Evolutionary conservation across 2,329 filamentous ascomycete genomes (phyloP).

Genomic region (Colletotrichum cereale): DNA sequence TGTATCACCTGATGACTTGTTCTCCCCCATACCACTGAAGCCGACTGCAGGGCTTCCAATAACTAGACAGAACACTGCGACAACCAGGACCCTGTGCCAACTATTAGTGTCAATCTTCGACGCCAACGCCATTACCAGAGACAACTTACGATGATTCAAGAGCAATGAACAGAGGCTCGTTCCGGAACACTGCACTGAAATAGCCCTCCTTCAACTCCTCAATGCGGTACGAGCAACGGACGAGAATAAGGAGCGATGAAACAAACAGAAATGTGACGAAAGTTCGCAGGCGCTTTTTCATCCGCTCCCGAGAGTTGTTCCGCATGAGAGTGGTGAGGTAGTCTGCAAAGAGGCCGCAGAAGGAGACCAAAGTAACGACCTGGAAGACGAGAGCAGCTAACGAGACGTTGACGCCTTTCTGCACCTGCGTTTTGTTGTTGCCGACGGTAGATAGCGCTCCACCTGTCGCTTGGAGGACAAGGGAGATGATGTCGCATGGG

Average conservation of each 20-base stretch:
- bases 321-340: slow-evolving; percentile 52
- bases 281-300: slow-evolving; percentile 53
- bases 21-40: not conserved
- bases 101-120: not conserved
- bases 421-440: slow-evolving; percentile 39
- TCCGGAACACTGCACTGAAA: slow-evolving; percentile 59
- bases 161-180: slow-evolving; percentile 58
- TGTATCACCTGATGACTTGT: not conserved
- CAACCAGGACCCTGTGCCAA: slow-evolving; percentile 20
- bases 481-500: slow-evolving; percentile 63
- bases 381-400: slow-evolving; percentile 66
- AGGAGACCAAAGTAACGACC: slow-evolving; percentile 61
- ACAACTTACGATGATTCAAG: slow-evolving; percentile 53
- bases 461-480: slow-evolving; percentile 65
- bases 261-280: slow-evolving; percentile 64
- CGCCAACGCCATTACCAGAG: fast-evolving
- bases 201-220: slow-evolving; percentile 70
- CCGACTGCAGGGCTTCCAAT: slow-evolving; percentile 34
- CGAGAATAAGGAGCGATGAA: slow-evolving; percentile 67
- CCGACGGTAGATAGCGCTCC: slow-evolving; percentile 57
- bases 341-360: slow-evolving; percentile 56
- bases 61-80: slow-evolving; percentile 25
- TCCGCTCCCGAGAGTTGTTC: slow-evolving; percentile 46
- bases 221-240: slow-evolving; percentile 69
- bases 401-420: slow-evolving; percentile 61